A percentile compares a stretch with the other conserved stretches of the same genome.
Conservation (phyloP, 257 asterid species). For the Plantago elongata region DNA sequence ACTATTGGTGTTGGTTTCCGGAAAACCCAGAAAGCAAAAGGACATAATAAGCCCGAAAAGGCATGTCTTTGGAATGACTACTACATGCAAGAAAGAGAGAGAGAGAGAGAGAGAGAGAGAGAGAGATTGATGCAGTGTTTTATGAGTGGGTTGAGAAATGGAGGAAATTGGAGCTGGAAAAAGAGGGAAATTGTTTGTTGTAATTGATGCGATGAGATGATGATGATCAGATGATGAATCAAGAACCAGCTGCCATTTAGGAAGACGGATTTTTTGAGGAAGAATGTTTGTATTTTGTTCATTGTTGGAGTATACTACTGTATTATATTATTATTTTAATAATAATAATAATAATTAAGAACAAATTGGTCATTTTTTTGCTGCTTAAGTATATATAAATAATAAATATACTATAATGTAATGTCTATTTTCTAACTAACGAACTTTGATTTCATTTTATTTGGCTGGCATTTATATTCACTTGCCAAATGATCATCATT, state of each 20-base stretch:
- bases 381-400: no score
- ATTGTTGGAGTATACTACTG: background rate
- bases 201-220: background rate
- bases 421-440: no score
- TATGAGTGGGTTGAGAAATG: slow-evolving; percentile 25
- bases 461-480: no score
- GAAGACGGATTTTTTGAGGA: slow-evolving; percentile 41
- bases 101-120: slow-evolving; percentile 15
- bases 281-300: slow-evolving; percentile 18
- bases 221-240: slow-evolving; percentile 30
- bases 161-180: slow-evolving; percentile 28
- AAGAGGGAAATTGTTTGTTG: background rate
- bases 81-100: slow-evolving; percentile 26
- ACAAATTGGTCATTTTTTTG: no score
- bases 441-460: no score
- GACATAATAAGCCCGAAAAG: slow-evolving; percentile 21
- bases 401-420: no score
- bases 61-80: slow-evolving; percentile 28
- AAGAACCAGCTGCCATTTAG: slow-evolving; percentile 32
- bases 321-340: no score
- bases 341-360: no score
- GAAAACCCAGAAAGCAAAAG: slow-evolving; percentile 24
- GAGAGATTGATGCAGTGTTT: background rate
- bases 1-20: slow-evolving; percentile 17
- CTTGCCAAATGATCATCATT: no score